Conservation (phyloP, 768 basidiomycete species). For the Pseudohyphozyma bogoriensis region DNA sequence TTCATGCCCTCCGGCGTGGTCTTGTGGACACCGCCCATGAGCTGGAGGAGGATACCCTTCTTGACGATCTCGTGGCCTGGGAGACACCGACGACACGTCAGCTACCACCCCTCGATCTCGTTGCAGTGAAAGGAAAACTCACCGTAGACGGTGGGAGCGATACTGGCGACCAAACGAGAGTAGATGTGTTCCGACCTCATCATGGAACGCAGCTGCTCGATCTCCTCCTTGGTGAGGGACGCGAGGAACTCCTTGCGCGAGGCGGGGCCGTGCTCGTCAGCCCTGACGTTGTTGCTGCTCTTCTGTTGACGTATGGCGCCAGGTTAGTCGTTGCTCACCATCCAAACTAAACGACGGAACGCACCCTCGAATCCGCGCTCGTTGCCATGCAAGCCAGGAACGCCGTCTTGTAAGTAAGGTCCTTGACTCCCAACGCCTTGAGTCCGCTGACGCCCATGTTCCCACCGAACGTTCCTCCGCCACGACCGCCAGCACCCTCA, state of each 20-base stretch:
- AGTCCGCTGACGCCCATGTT: constrained; percentile 73
- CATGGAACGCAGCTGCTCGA: constrained; percentile 89
- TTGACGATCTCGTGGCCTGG: constrained; percentile 90
- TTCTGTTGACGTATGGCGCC: constrained; percentile 44
- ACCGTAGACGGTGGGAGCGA: constrained; percentile 93
- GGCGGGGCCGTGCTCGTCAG: constrained; percentile 59
- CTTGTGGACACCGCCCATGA: constrained; percentile 99
- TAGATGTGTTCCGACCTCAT: constrained; percentile 92
- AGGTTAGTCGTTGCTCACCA: background rate
- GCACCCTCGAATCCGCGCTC: constrained; percentile 74
- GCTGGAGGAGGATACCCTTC: constrained; percentile 86
- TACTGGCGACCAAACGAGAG: constrained; percentile 79
- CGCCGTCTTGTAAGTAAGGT: constrained; percentile 95
- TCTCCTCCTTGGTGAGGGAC: constrained; percentile 82
- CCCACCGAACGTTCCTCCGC: constrained; percentile 50
- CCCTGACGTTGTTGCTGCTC: constrained; percentile 70
- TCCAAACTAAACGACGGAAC: constrained; percentile 33
- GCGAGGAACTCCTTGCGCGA: constrained; percentile 67
- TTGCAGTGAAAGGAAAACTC: background rate
- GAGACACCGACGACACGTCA: background rate
- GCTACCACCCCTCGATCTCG: background rate
- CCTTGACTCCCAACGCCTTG: constrained; percentile 86
- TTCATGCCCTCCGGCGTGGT: constrained; percentile 93
- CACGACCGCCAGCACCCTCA: constrained; percentile 58
- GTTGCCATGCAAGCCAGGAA: constrained; percentile 97